Evolutionary conservation across 2,329 filamentous ascomycete genomes (phyloP).

Genomic region (Diaporthe sp.): DNA sequence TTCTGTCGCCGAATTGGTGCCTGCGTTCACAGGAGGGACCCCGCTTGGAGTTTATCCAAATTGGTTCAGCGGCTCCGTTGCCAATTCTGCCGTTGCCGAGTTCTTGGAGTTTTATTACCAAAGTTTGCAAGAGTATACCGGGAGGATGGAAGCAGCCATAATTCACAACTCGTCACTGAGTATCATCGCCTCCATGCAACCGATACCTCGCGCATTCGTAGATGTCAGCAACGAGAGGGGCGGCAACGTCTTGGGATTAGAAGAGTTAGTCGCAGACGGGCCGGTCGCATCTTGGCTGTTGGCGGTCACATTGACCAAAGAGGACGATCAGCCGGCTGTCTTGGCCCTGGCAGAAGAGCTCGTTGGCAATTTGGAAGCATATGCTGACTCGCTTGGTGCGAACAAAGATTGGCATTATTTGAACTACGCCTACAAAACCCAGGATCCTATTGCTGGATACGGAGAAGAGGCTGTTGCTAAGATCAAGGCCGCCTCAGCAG

Average conservation of each 20-base stretch:
- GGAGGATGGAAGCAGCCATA: conserved; percentile 41
- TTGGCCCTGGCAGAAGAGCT: conserved; percentile 43
- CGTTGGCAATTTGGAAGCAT: conserved; percentile 39
- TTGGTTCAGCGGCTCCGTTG: conserved; percentile 33
- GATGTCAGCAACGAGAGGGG: conserved; percentile 39
- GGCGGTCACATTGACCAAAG: conserved; percentile 50
- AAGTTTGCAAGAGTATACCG: conserved; percentile 42
- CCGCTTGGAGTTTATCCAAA: conserved; percentile 16
- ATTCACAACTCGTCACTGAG: conserved; percentile 38
- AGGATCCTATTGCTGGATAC: conserved; percentile 51
- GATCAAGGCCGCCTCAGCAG: conserved; percentile 42
- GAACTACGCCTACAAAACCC: conserved; percentile 54
- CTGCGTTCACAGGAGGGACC: conserved; percentile 5
- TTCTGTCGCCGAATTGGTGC: background rate
- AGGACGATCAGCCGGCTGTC: conserved; percentile 42
- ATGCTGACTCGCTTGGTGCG: conserved; percentile 42
- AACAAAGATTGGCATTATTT: conserved; percentile 52
- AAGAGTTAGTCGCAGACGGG: conserved; percentile 47
- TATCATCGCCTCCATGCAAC: conserved; percentile 41
- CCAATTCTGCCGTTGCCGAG: conserved; percentile 32
- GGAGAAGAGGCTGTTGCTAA: conserved; percentile 48
- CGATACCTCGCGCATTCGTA: conserved; percentile 44
- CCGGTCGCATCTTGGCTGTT: conserved; percentile 50
- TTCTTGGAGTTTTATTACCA: conserved; percentile 45
- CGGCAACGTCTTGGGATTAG: conserved; percentile 47